phyloP scores from a whole-genome alignment of 139 green algal species.

The Chlorella sp. region DNA sequence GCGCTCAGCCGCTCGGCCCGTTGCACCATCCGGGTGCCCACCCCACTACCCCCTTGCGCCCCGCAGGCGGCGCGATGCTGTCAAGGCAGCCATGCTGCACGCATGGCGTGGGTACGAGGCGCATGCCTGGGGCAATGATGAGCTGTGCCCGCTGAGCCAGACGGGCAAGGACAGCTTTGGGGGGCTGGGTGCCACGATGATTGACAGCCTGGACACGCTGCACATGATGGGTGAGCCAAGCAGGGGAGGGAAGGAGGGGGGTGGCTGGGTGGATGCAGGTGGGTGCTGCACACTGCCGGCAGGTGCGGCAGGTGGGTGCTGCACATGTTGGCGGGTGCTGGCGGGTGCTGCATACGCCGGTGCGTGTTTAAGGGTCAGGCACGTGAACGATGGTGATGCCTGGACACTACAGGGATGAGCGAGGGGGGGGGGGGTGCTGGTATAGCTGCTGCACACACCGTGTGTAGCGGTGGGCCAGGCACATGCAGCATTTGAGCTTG shows the following conservation, averaged over 20 bases:
- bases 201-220: slow-evolving; percentile 79
- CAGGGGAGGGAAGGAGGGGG: neutral
- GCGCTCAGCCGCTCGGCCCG: neutral
- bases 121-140: slow-evolving; percentile 75
- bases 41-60: neutral
- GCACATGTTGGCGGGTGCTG: neutral
- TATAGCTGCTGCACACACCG: no score
- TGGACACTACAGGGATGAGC: slow-evolving; percentile 80
- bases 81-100: slow-evolving; percentile 61
- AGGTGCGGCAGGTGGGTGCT: neutral
- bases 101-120: slow-evolving; percentile 70
- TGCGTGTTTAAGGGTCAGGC: neutral
- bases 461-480: no score
- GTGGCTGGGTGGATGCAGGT: neutral
- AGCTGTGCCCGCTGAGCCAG: slow-evolving; percentile 63
- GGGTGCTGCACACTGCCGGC: neutral
- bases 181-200: slow-evolving; percentile 69
- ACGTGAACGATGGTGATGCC: neutral
- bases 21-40: neutral
- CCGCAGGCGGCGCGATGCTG: slow-evolving; percentile 16
- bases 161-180: slow-evolving; percentile 57
- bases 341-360: neutral
- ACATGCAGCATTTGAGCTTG: neutral
- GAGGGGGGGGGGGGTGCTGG: neutral
- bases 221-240: slow-evolving; percentile 67